Percentiles rank a stretch among this genome's conserved stretches.
Evolutionary conservation across 2,329 filamentous ascomycete species (phyloP).

Genomic region (Aspergillus quadricinctus): DNA sequence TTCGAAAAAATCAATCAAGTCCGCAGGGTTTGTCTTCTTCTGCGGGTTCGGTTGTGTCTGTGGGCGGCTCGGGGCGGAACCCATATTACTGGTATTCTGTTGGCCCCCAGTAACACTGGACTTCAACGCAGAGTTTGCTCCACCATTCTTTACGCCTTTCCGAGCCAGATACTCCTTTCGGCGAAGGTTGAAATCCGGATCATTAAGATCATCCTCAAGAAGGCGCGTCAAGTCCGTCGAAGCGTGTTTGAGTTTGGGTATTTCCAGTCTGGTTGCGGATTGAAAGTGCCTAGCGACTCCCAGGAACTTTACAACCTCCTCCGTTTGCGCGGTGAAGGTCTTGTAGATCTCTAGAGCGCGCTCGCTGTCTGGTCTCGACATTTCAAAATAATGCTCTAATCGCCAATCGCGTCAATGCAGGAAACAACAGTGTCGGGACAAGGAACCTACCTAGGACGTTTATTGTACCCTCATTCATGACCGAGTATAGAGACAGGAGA

Average conservation of each 20-base stretch:
- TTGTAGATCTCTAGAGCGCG: conserved; percentile 89
- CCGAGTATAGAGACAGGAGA: conserved; percentile 82
- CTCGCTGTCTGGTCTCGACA: conserved; percentile 91
- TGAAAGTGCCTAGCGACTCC: conserved; percentile 84
- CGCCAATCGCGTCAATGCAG: conserved; percentile 1
- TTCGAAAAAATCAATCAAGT: conserved; percentile 92
- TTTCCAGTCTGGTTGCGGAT: conserved; percentile 85
- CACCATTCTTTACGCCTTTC: conserved; percentile 65
- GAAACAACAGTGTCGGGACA: not conserved
- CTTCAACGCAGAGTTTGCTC: conserved; percentile 35
- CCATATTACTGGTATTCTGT: conserved; percentile 25
- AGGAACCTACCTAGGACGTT: conserved; percentile 75
- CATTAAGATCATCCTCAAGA: conserved; percentile 89
- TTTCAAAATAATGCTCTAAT: conserved; percentile 92
- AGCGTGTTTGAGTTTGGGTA: conserved; percentile 95
- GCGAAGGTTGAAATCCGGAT: conserved; percentile 92
- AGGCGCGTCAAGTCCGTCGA: conserved; percentile 86
- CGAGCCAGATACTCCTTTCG: conserved; percentile 87
- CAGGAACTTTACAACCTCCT: conserved; percentile 86
- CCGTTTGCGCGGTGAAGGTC: conserved; percentile 85
- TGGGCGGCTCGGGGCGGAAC: conserved; percentile 19
- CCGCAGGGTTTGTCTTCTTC: conserved; percentile 48
- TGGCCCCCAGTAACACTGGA: conserved; percentile 17
- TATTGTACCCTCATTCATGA: conserved; percentile 95
- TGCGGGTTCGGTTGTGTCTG: conserved; percentile 27